Conservation (phyloP, 805 yeast species). For the Candida railenensis region DNA sequence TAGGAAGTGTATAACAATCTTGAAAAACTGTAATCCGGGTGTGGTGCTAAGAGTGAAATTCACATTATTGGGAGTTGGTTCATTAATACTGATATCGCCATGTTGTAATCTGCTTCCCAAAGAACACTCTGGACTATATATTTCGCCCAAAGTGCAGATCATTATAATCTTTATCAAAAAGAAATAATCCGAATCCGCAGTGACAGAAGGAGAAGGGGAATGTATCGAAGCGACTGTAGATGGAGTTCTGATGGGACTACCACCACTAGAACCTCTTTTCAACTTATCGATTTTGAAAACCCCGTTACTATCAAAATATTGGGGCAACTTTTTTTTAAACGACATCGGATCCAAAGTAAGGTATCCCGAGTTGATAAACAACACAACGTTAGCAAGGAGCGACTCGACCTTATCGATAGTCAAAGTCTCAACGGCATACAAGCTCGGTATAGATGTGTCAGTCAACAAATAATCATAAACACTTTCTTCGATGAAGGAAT, state of each 20-base stretch:
- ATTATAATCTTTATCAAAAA: constrained; percentile 20
- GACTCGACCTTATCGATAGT: constrained; percentile 1
- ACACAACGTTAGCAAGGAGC: constrained; percentile 15
- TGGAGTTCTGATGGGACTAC: not conserved
- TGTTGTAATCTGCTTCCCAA: constrained; percentile 4
- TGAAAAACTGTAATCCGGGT: constrained; percentile 23
- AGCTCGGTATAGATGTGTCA: not conserved
- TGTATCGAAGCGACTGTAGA: not conserved
- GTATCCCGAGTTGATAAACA: constrained; percentile 24
- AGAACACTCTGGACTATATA: constrained; percentile 15
- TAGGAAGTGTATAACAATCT: constrained; percentile 16
- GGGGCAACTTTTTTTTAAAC: constrained; percentile 11
- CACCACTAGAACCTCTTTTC: not conserved
- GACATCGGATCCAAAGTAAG: constrained; percentile 21
- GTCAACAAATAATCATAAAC: constrained; percentile 16
- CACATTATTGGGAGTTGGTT: not conserved
- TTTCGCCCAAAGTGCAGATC: constrained; percentile 21
- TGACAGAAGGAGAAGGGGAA: not conserved
- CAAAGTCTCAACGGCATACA: not conserved
- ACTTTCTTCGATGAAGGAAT: constrained; percentile 21
- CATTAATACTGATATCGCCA: not conserved
- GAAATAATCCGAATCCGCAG: constrained; percentile 7
- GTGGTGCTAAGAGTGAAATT: constrained; percentile 4
- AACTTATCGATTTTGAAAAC: constrained; percentile 2
- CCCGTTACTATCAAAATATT: constrained; percentile 14